phyloP scores from a whole-genome alignment of 352 stramenopile genomes.

The Saprolegnia parasitica region DNA sequence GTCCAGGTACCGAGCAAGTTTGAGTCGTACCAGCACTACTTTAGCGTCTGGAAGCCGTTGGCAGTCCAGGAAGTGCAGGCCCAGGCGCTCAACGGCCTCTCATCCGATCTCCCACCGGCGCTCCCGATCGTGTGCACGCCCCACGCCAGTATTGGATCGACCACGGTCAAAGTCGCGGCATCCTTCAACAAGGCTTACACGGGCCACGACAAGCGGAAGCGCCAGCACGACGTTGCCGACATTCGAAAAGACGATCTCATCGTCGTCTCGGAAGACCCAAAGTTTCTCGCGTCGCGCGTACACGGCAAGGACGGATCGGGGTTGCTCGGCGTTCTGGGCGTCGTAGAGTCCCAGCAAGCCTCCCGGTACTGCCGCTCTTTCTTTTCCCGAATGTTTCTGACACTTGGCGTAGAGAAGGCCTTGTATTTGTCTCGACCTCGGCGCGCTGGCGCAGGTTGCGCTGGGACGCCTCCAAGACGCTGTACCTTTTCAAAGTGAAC shows the following conservation, averaged over 20 bases:
- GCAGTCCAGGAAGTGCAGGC: constrained; percentile 85
- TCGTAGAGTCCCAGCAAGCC: constrained; percentile 58
- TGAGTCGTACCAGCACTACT: constrained; percentile 82
- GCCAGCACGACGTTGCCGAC: constrained; percentile 8
- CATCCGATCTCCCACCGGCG: constrained; percentile 50
- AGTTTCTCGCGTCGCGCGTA: constrained; percentile 41
- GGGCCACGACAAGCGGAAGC: constrained; percentile 59
- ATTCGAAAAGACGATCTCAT: constrained; percentile 67
- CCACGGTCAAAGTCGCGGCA: constrained; percentile 17
- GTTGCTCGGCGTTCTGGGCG: constrained; percentile 54
- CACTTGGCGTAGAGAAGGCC: constrained; percentile 54
- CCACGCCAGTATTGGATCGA: not conserved
- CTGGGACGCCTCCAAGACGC: constrained; percentile 35
- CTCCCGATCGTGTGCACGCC: constrained; percentile 38
- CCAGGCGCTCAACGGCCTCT: constrained; percentile 73
- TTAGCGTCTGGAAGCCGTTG: constrained; percentile 83
- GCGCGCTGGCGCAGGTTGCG: constrained; percentile 51
- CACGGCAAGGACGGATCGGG: not conserved
- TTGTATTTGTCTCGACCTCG: constrained; percentile 59
- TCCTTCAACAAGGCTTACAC: constrained; percentile 44
- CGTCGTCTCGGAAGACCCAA: constrained; percentile 49
- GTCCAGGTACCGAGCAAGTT: constrained; percentile 79
- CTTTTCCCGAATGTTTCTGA: not conserved
- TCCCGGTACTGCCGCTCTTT: constrained; percentile 16
- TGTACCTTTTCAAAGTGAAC: constrained; percentile 81